Base-by-base conservation (phyloP, 2,329 filamentous ascomycete genomes). In the Paraphoma chrysanthemicola region DNA sequence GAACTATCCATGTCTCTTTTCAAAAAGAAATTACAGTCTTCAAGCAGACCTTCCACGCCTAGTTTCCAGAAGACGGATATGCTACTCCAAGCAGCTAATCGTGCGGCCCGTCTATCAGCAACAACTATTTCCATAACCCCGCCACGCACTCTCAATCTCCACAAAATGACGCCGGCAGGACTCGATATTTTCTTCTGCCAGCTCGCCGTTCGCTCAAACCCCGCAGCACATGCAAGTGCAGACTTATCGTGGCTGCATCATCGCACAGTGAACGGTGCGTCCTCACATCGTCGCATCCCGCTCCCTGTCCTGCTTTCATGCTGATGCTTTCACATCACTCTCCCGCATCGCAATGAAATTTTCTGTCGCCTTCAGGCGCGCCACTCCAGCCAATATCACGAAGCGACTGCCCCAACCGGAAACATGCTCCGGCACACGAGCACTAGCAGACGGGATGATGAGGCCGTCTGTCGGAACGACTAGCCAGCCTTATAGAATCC, bases 31-130 rank as follows among this genome's bases (percentile, higher is more conserved):
- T 23, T 23, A 2, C 23, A 23, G 5, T 23, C 2, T 23, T 23
- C 23, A 2, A 23, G 14, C 31, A n/a, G 16, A 45, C 39, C 41
- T 39, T 41, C 38, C 29, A n/a, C 23, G 4, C 28, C 41, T 38
- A 48, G 28, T 28, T 53, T 48, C 51, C 17, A 53, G 51, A 53
- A 53, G 44, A 30, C 50, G 50, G 50, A 18, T 41, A 29, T 47
- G 16, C 14, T 46, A 18, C 50, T 11, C n/a, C 17, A 52, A 10
- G 10, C 14, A 14, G 33, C 14, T 36, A 14, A 36, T 14, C 14
- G 10, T 36, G 33, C 33, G 33, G 33, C 33, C 33, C 33, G 33
- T 36, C 33, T 36, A 10, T 36, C 10, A 14, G 33, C 33, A 36
- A 36, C 9, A 10, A 14, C 14, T 36, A 36, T 36, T 36, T 36